Percentiles rank a stretch among this genome's conserved stretches.
phyloP scores from a whole-genome alignment of 2,329 filamentous ascomycete genomes.

The Fusarium begoniae region DNA sequence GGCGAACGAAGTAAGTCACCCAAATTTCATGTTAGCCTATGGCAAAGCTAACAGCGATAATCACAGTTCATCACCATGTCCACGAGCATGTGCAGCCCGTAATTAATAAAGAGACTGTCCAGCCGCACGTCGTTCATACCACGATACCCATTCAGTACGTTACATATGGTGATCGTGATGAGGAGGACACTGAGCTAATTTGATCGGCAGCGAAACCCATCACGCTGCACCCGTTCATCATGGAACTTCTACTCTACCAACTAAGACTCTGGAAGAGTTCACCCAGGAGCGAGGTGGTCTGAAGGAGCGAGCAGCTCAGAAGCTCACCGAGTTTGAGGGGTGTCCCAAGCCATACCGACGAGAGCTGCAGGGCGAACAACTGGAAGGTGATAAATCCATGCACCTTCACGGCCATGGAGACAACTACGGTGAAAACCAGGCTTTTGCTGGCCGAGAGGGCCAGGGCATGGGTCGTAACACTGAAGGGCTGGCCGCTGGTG shows the following conservation, averaged over 20 bases:
- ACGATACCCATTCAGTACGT: conserved; percentile 70
- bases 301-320: conserved; percentile 61
- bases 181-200: background rate
- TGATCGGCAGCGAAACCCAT: conserved; percentile 64
- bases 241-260: conserved; percentile 68
- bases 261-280: conserved; percentile 73
- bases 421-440: conserved; percentile 25
- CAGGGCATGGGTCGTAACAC: conserved; percentile 1
- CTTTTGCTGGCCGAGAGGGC: background rate
- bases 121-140: conserved; percentile 75
- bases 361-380: conserved; percentile 16
- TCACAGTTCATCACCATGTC: conserved; percentile 54
- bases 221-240: conserved; percentile 74
- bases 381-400: conserved; percentile 26
- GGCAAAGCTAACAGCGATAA: background rate
- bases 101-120: conserved; percentile 73
- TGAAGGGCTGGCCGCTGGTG: conserved; percentile 19
- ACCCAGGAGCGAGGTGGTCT: conserved; percentile 56
- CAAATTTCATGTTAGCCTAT: background rate
- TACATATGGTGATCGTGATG: background rate
- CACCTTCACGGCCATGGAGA: conserved; percentile 24
- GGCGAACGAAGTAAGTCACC: conserved; percentile 41
- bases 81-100: conserved; percentile 77
- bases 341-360: conserved; percentile 57
- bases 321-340: conserved; percentile 67